These are phyloP conservation scores for Syncephalis plumigaleata DNA, from an alignment of 371 early-diverging fungal genomes.

Conservation along the genomic window DNA sequence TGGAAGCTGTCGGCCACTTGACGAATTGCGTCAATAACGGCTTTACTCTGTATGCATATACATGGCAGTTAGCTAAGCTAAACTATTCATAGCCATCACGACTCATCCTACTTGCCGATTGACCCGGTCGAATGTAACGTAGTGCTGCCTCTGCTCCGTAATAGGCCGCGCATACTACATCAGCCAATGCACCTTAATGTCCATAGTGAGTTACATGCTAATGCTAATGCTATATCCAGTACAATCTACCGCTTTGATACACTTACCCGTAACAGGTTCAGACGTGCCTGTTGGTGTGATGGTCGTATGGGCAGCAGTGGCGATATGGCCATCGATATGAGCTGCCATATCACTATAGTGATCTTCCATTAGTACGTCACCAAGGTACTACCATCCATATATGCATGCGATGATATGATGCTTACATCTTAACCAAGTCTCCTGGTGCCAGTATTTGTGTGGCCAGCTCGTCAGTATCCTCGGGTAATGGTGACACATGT, in stretches of 20 bases:
- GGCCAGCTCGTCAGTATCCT: conserved; percentile 20
- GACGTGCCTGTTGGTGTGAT: conserved; percentile 42
- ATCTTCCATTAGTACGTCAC: no score
- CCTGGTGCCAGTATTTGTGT: conserved; percentile 36
- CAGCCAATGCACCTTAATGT: conserved; percentile 29
- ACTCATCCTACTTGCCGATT: conserved; percentile 18
- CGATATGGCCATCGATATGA: conserved; percentile 85
- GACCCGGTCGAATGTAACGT: conserved; percentile 68
- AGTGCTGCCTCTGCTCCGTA: conserved; percentile 59
- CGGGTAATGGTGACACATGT: conserved; percentile 53
- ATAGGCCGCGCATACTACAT: conserved; percentile 64
- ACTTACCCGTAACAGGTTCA: conserved; percentile 47
- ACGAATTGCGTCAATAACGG: conserved; percentile 55
- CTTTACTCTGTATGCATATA: conserved; percentile 27
- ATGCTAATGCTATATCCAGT: no score
- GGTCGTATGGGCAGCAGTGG: conserved; percentile 69
- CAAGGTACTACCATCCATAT: no score
- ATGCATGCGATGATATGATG: no score
- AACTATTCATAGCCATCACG: not conserved
- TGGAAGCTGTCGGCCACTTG: conserved; percentile 65
- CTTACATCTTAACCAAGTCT: conserved; percentile 76
- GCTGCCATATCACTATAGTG: conserved; percentile 80
- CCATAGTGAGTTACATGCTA: no score
- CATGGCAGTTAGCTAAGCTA: conserved; percentile 7
- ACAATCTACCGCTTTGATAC: no score